phyloP scores from a whole-genome alignment of 2,329 filamentous ascomycete genomes.

The Cytospora schulzeri region DNA sequence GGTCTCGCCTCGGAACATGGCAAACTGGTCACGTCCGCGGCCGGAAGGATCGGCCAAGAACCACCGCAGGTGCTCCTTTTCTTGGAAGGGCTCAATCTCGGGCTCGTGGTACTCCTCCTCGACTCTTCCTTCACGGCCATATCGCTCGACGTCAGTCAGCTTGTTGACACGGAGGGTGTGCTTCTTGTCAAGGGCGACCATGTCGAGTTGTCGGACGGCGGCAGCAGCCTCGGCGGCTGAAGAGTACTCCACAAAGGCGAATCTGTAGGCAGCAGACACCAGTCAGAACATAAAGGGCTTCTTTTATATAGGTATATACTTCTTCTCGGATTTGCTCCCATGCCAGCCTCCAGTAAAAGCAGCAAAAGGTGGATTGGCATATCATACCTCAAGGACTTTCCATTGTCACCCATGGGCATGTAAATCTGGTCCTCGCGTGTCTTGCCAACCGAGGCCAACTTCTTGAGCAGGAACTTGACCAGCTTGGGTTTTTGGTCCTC shows the following conservation, averaged over 20 bases:
- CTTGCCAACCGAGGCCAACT: conserved; percentile 82
- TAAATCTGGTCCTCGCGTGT: conserved; percentile 84
- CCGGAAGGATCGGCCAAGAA: conserved; percentile 81
- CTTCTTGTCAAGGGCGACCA: conserved; percentile 90
- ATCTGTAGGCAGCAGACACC: conserved; percentile 54
- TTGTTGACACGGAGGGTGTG: conserved; percentile 97
- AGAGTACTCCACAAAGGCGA: conserved; percentile 96
- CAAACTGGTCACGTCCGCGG: conserved; percentile 91
- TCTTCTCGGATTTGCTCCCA: not conserved
- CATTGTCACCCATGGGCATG: conserved; percentile 91
- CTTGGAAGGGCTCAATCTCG: conserved; percentile 78
- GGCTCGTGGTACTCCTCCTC: conserved; percentile 88
- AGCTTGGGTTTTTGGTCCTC: conserved; percentile 93
- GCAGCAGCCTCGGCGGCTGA: conserved; percentile 86
- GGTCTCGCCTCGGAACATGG: conserved; percentile 87
- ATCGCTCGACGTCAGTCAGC: conserved; percentile 95
- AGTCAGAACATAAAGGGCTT: conserved; percentile 8
- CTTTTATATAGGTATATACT: too few species aligned
- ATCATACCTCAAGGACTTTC: conserved; percentile 80
- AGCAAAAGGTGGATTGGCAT: conserved; percentile 15
- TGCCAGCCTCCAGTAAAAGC: conserved; percentile 2
- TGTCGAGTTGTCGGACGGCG: conserved; percentile 86
- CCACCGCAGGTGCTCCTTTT: conserved; percentile 93
- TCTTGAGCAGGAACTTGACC: conserved; percentile 93
- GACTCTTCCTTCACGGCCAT: conserved; percentile 88